Evolutionary conservation across 345 rosid genomes (phyloP).

Genomic region (Sisymbrium irio): DNA sequence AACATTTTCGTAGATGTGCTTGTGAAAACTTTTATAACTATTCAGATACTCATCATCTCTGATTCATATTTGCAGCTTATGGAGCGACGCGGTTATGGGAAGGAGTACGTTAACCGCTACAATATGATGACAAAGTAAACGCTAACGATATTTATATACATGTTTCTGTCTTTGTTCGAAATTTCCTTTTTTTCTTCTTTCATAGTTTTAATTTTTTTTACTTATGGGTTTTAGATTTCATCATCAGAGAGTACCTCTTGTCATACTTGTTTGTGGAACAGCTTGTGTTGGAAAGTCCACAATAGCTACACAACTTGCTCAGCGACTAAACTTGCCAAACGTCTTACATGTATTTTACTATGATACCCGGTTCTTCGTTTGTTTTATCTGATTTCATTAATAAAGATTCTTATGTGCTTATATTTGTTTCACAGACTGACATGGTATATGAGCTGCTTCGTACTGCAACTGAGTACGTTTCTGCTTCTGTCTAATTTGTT

Average conservation of each 20-base stretch:
- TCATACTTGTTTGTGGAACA: conserved; percentile 98
- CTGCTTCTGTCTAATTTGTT: background rate
- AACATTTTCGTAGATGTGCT: background rate
- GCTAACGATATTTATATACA: background rate
- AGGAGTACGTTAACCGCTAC: conserved; percentile 83
- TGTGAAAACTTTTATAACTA: background rate
- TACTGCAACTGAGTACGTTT: conserved; percentile 83
- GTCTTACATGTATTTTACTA: conserved; percentile 75
- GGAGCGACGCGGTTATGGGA: conserved; percentile 89
- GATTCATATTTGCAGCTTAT: conserved; percentile 59
- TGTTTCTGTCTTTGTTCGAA: background rate
- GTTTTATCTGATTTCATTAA: background rate
- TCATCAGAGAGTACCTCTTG: conserved; percentile 96
- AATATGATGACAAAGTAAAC: conserved; percentile 94
- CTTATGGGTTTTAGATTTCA: conserved; percentile 60
- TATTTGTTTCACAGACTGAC: conserved; percentile 59
- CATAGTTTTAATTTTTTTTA: background rate
- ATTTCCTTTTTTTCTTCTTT: background rate
- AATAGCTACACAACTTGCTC: conserved; percentile 97
- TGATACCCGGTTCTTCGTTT: background rate
- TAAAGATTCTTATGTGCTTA: background rate
- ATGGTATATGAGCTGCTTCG: conserved; percentile 90
- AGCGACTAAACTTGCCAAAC: conserved; percentile 94
- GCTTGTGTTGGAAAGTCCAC: conserved; percentile 99
- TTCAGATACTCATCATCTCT: conserved; percentile 16